Conservation (phyloP, 1,284 basidiomycete species). For the Ustilago esculenta region DNA sequence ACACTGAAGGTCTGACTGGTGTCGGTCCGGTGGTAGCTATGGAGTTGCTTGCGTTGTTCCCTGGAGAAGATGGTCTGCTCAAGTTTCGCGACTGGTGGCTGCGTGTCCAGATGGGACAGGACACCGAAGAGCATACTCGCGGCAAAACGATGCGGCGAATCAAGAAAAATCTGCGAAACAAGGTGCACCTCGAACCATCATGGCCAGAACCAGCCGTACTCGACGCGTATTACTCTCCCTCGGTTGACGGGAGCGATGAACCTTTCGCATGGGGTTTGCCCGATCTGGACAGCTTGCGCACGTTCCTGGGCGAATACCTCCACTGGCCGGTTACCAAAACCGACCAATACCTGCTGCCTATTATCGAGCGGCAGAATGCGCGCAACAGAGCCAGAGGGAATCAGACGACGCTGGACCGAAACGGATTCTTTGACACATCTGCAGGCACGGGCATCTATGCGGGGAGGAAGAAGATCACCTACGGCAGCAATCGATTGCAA, state of each 20-base stretch:
- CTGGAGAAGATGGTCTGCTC: conserved; percentile 76
- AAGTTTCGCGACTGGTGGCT: conserved; percentile 95
- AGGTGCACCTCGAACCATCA: conserved; percentile 78
- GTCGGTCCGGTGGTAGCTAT: conserved; percentile 96
- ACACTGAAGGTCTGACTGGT: conserved; percentile 92
- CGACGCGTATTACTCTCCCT: conserved; percentile 86
- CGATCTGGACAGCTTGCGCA: conserved; percentile 78
- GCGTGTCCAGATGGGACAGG: conserved; percentile 89
- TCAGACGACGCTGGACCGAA: conserved; percentile 72
- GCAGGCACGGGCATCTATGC: conserved; percentile 73
- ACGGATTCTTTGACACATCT: conserved; percentile 70
- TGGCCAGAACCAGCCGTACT: conserved; percentile 94
- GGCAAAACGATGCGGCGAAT: conserved; percentile 60
- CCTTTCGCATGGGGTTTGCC: conserved; percentile 97
- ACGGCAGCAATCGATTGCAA: conserved; percentile 85
- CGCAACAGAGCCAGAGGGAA: conserved; percentile 62
- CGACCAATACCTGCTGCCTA: conserved; percentile 89
- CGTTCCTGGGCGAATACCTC: conserved; percentile 84
- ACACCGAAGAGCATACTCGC: conserved; percentile 75
- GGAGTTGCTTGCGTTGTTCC: conserved; percentile 71
- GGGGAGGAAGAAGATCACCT: conserved; percentile 80
- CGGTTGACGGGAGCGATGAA: conserved; percentile 88
- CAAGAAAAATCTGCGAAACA: conserved; percentile 66
- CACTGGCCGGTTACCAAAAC: conserved; percentile 87
- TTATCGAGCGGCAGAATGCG: conserved; percentile 75